Evolutionary conservation across 2,329 filamentous ascomycete species (phyloP).

Genomic region (Exophiala sideris): DNA sequence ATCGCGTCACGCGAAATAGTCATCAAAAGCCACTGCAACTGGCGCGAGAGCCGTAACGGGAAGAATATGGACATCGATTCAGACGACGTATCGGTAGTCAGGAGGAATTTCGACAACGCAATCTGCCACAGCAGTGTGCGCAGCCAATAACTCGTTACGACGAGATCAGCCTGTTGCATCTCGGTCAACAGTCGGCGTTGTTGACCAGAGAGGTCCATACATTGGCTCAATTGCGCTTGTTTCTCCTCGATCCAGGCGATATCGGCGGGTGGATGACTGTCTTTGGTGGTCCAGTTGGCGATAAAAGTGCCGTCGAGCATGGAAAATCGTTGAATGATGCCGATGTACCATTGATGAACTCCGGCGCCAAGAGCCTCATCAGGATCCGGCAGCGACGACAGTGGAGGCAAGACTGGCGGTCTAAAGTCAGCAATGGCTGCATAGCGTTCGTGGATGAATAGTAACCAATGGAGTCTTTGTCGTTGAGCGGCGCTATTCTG

Average conservation of each 20-base stretch:
- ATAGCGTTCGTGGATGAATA: slow-evolving; percentile 58
- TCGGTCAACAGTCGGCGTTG: slow-evolving; percentile 38
- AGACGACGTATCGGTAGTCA: slow-evolving; percentile 35
- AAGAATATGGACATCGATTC: slow-evolving; percentile 43
- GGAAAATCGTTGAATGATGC: slow-evolving; percentile 45
- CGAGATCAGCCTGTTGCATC: slow-evolving; percentile 49
- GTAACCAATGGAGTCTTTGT: slow-evolving; percentile 55
- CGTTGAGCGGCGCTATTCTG: slow-evolving; percentile 31
- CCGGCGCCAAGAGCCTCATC: neutral
- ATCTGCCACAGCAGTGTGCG: slow-evolving; percentile 49
- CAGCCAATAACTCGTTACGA: slow-evolving; percentile 50
- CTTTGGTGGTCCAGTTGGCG: slow-evolving; percentile 42
- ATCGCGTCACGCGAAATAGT: slow-evolving; percentile 47
- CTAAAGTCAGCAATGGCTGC: slow-evolving; percentile 48
- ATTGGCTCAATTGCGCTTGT: slow-evolving; percentile 40
- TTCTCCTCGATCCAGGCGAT: slow-evolving; percentile 45
- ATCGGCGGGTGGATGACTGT: slow-evolving; percentile 34
- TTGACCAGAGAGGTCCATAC: slow-evolving; percentile 37
- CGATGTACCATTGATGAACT: slow-evolving; percentile 44
- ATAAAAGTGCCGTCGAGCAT: slow-evolving; percentile 46
- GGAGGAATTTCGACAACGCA: slow-evolving; percentile 46
- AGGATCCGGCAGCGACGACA: neutral
- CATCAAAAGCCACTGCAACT: slow-evolving; percentile 43
- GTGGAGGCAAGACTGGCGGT: slow-evolving; percentile 41
- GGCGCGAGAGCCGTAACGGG: slow-evolving; percentile 43